phyloP scores from a whole-genome alignment of 768 basidiomycete species.

The Tulasnella sp. region DNA sequence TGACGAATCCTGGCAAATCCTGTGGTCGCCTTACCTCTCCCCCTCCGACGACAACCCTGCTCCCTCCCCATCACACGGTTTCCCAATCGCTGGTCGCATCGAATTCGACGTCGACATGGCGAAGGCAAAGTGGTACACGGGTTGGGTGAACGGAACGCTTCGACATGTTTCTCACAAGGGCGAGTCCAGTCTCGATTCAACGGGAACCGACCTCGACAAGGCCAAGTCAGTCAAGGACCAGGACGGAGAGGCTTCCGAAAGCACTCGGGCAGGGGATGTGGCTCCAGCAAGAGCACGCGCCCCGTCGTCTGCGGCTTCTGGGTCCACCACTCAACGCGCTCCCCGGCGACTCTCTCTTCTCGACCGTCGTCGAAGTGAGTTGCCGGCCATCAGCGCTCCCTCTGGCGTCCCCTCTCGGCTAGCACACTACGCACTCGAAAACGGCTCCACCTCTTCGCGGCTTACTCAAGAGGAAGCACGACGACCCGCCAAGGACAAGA shows the following conservation, averaged over 20 bases:
- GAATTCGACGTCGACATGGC: conserved; percentile 82
- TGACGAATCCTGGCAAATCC: conserved; percentile 68
- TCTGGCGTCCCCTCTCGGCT: background rate
- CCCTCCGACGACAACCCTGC: conserved; percentile 42
- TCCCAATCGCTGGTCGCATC: conserved; percentile 69
- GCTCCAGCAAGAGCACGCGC: background rate
- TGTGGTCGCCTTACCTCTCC: conserved; percentile 53
- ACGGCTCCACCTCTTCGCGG: background rate
- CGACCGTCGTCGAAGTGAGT: conserved; percentile 44
- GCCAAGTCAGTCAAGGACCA: conserved; percentile 3
- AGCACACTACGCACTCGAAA: background rate
- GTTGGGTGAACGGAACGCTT: conserved; percentile 47
- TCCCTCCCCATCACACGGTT: conserved; percentile 35
- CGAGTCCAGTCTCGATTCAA: conserved; percentile 4
- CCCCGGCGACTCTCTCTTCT: conserved; percentile 67
- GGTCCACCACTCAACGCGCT: conserved; percentile 43
- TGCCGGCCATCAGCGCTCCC: conserved; percentile 12
- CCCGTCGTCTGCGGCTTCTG: background rate
- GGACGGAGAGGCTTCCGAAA: conserved; percentile 11
- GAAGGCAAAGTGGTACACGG: conserved; percentile 72
- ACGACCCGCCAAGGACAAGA: background rate
- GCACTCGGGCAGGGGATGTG: background rate
- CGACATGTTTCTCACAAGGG: background rate
- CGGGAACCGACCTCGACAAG: background rate
- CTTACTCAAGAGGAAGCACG: background rate